Base-by-base conservation (phyloP, 176 grass and related monocot genomes). In the Guadua angustifolia region DNA sequence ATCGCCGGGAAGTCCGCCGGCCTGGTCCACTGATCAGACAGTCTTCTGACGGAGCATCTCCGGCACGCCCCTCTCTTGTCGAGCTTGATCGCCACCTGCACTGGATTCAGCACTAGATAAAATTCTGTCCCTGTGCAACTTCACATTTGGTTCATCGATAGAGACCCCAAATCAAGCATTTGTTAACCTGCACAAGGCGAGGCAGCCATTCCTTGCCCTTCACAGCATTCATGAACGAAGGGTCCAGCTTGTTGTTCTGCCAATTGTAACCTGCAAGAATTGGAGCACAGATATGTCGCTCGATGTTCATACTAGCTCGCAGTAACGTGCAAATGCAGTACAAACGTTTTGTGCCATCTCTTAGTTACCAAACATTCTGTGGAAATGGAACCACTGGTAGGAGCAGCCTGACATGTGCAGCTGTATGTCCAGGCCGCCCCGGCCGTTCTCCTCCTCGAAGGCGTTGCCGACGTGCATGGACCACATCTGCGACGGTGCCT, bases 321-420 rank as follows among this genome's bases (percentile, higher is more conserved):
- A 32, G 51, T 11, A 45, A 24, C 66, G 9, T 45, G 38, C 50
- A 33, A 71, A 69, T 51, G 32, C 49, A 80, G 46, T 12, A 44
- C 8, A 77, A 43, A 38, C 69, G 38, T 70, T 58, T 35, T 5
- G 59, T 66, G 15, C 5, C 18, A 81, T 77, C 44, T 73, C 49
- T 33, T 8, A 39, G 18, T 71, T 94, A 97, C 95, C 96, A 25
- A 99, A 95, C 96, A 95, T 95, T 10, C 84, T 85, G 50, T 94
- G 91, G 78, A 95, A 99, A 52, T 99, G 42, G 59, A 99, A 99
- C 93, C 96, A 99, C 45, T 88, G 79, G 88, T 99, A 99, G 55
- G 96, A 99, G 88, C 96, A 99, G 33, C 77, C 85, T 3, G 93
- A 94, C 70, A 90, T 87, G 32, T 94, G 93, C n/a, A 95, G 50